These are phyloP conservation scores for Neophaeococcomyces aloes DNA, from an alignment of 2,329 filamentous ascomycete species.

Conservation along the genomic window DNA sequence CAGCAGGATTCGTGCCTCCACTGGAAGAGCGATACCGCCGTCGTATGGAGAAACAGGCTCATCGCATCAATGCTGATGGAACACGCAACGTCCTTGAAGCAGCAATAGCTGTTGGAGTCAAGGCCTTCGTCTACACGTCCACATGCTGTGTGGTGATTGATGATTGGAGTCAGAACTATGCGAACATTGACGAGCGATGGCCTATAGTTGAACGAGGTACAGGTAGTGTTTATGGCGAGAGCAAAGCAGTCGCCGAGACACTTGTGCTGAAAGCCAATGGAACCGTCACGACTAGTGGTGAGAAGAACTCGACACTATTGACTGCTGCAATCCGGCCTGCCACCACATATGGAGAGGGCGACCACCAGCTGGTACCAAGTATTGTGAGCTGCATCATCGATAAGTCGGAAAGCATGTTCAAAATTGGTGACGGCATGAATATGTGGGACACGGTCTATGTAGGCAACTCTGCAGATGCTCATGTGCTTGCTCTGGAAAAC, in stretches of 20 bases:
- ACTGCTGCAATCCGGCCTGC: constrained; percentile 36
- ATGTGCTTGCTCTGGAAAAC: constrained; percentile 36
- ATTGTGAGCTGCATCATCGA: constrained; percentile 34
- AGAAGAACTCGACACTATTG: constrained; percentile 17
- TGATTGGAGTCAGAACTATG: constrained; percentile 31
- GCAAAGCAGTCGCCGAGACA: constrained; percentile 32
- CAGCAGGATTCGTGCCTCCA: constrained; percentile 39
- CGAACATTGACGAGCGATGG: constrained; percentile 33
- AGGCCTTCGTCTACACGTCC: constrained; percentile 47
- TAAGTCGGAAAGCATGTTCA: constrained; percentile 33
- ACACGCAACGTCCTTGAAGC: constrained; percentile 44
- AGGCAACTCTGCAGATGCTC: constrained; percentile 35
- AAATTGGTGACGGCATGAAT: constrained; percentile 33
- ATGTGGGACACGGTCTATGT: constrained; percentile 35
- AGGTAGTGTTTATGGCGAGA: constrained; percentile 36
- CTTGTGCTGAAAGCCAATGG: constrained; percentile 31
- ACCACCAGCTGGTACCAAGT: constrained; percentile 32
- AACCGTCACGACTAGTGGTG: not conserved
- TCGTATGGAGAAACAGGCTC: constrained; percentile 31
- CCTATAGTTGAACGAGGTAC: constrained; percentile 24
- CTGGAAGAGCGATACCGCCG: constrained; percentile 30
- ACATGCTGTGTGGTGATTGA: constrained; percentile 46
- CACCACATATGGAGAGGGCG: constrained; percentile 35
- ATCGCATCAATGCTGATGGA: constrained; percentile 44
- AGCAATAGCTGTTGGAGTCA: constrained; percentile 34